Conservation (phyloP, 2,329 filamentous ascomycete genomes). For the Spiromastix sp. region DNA sequence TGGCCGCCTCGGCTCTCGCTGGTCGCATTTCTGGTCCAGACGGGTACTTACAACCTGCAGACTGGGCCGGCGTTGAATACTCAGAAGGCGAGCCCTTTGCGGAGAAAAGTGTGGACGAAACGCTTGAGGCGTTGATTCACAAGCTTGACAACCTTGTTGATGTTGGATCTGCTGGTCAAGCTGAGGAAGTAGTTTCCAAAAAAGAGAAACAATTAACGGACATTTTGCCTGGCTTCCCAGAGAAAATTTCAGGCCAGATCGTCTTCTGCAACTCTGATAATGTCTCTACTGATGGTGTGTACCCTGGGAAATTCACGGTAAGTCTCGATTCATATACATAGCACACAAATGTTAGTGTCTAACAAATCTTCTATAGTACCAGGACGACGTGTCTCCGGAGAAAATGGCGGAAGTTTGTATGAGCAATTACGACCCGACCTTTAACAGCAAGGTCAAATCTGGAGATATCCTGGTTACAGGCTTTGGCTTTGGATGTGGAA, state of each 20-base stretch:
- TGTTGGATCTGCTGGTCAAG: conserved; percentile 9
- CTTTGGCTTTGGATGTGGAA: too few relatives aligned
- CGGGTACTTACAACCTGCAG: conserved; percentile 63
- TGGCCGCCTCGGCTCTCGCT: conserved; percentile 73
- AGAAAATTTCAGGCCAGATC: conserved; percentile 74
- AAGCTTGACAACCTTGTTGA: conserved; percentile 50
- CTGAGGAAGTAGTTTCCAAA: background rate
- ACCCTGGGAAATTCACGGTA: conserved; percentile 86
- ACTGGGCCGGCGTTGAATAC: conserved; percentile 49
- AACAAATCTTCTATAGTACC: too few relatives aligned
- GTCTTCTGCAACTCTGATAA: conserved; percentile 79
- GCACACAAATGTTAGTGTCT: too few relatives aligned
- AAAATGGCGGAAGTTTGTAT: conserved; percentile 86
- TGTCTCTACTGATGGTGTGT: conserved; percentile 87
- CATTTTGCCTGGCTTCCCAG: conserved; percentile 76
- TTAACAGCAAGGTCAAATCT: conserved; percentile 51
- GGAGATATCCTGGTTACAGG: too few relatives aligned
- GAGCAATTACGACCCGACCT: conserved; percentile 79
- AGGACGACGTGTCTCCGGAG: conserved; percentile 65
- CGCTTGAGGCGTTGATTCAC: conserved; percentile 59
- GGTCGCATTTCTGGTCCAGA: conserved; percentile 54
- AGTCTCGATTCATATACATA: too few relatives aligned
- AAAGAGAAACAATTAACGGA: conserved; percentile 42
- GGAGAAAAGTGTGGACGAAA: conserved; percentile 56
- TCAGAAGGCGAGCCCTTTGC: conserved; percentile 61